Evolutionary conservation across 225 moss, liverwort and hornwort genomes (phyloP), one percentile per base, ranked within the genome.

Genomic region (Bryum argenteum): DNA sequence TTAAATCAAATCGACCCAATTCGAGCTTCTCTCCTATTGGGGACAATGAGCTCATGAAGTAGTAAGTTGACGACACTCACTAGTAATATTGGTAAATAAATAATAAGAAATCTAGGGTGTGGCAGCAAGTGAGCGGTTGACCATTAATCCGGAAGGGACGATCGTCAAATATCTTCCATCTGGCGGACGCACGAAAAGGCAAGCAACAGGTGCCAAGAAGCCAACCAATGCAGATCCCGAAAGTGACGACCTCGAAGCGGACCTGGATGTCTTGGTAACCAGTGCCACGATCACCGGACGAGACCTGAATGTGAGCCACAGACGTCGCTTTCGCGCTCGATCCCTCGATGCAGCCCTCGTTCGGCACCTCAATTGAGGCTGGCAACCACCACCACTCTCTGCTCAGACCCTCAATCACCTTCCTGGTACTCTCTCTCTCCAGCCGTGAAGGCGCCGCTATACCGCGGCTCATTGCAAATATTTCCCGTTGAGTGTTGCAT

Each of bases 241-340:
- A 4, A 0, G 22, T 54, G 9, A 57, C 39, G 70, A 73, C 4
- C 8, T 65, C 47, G 47, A 13, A 38, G 0, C 6, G 0, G 72
- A 77, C 38, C 72, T 72, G 72, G 52, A 67, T 9, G 63, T 7
- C 54, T 47, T 23, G 0, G 48, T 18, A 5, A 13, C 10, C 41
- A 16, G 20, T 0, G 1, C 33, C 72, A 33, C 37, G 17, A 20
- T 1, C 50, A 0, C 17, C 8, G 6, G 9, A 18, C 8, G 16
- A 8, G 66, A 70, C 65, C 24, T 68, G 38, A 48, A 70, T n/a
- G 2, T 65, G 55, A 1, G 42, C 78, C 78, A 78, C 78, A 82
- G 41, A 42, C 42, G 28, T 11, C 61, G 8, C 74, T n/a, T 47
- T 50, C 0, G 10, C 0, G 3, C 0, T 11, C 1, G 42, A 12